A percentile compares a stretch with the other conserved stretches of the same genome.
Evolutionary conservation across 768 basidiomycete genomes (phyloP).

Genomic region (Leccinum subgranulosum): DNA sequence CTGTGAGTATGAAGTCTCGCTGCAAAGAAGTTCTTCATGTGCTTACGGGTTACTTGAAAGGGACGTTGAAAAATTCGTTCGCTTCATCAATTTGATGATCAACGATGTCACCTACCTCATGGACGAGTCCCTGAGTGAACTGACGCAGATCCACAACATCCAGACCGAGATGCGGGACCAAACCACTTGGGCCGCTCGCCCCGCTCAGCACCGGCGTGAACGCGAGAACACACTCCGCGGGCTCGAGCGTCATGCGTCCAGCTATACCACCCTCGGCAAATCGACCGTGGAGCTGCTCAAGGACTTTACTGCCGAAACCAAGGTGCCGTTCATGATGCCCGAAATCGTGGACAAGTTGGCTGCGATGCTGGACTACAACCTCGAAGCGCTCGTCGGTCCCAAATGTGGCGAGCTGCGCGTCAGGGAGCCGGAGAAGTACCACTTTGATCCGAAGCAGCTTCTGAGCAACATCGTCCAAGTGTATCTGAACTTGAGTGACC

Average conservation of each 20-base stretch:
- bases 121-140: constrained; percentile 90
- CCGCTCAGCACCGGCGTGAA: constrained; percentile 77
- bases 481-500: constrained; percentile 83
- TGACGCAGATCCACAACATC: constrained; percentile 84
- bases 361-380: constrained; percentile 94
- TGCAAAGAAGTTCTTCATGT: neutral
- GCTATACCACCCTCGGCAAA: constrained; percentile 82
- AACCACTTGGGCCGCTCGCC: constrained; percentile 61
- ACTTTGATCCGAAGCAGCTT: constrained; percentile 80
- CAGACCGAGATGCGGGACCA: constrained; percentile 82
- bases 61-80: constrained; percentile 89
- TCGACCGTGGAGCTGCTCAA: constrained; percentile 90
- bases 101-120: constrained; percentile 98
- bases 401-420: constrained; percentile 84
- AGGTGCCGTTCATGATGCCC: constrained; percentile 89
- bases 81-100: constrained; percentile 96
- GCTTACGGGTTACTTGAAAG: constrained; percentile 36
- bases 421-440: constrained; percentile 81
- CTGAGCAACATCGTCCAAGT: constrained; percentile 87
- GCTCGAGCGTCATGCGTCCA: constrained; percentile 82
- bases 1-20: constrained; percentile 43
- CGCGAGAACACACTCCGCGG: constrained; percentile 71
- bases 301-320: constrained; percentile 89
- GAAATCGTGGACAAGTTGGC: constrained; percentile 96
- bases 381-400: constrained; percentile 86